Base-by-base conservation (phyloP, 352 stramenopile genomes). In the Globisporangium splendens region DNA sequence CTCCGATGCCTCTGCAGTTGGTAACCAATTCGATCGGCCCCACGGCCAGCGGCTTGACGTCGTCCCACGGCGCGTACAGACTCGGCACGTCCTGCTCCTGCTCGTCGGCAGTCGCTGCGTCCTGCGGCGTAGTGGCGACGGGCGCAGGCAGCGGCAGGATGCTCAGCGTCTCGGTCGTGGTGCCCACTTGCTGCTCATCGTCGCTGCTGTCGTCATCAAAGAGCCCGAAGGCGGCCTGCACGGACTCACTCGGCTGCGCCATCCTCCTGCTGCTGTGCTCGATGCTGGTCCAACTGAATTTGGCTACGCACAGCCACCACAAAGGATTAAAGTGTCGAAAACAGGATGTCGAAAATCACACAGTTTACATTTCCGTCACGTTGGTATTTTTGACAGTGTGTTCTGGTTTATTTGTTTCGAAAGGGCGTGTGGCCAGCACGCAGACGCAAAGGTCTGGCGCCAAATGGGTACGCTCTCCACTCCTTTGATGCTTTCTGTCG, bases 201-300 rank as follows among this genome's bases (percentile, higher is more conserved):
- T 90, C 81, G 62, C 78, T 88, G 72, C 72, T 88, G 65, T 90
- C 80, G 67, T 89, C 81, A 67, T 93, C 83, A 58, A 93, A 93
- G 73, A 93, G 79, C 53, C 72, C 77, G 62, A 93, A 93, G 22
- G 83, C 83, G 43, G 77, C 77, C 65, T 89, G 68, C 56, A 91
- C 73, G 8, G 69, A 79, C 47, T 71, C 67, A 50, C 78, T 90
- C n/a, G 66, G 51, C 28, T 33, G 15, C 28, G 46, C 46, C 43
- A 62, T 64, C 46, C 42, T 66, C 46, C 59, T 64, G 17, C 33
- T n/a, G n/a, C n/a, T n/a, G n/a, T n/a, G 22, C 18, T 22, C 14
- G 22, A 18, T 46, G 18, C 12, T 12, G 15, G 24, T 35, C 17
- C 14, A 21, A 18, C 14, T 31, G 33, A 44, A 5, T 44, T 35